Base-by-base conservation (phyloP, 2,329 filamentous ascomycete species). In the Furcasterigmium furcatum region DNA sequence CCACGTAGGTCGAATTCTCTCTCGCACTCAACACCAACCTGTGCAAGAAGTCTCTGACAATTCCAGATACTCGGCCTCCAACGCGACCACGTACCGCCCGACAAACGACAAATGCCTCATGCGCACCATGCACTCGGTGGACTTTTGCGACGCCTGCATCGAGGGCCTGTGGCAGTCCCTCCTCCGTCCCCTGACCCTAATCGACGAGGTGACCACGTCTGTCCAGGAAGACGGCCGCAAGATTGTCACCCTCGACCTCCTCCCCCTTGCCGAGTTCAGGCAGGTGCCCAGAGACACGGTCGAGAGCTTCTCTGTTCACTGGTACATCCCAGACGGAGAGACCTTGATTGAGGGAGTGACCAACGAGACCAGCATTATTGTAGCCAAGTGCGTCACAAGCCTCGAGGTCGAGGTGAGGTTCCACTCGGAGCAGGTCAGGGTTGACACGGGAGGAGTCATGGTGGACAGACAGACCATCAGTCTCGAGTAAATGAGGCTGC, bases 81-180 rank as follows among this genome's bases (percentile, higher is more conserved):
- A 62, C 42, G 24, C 10, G 20, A 62, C 59, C 4, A 58, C 53
- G n/a, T 62, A 60, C 45, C 56, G 59, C 35, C 58, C 59, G 1
- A 62, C 59, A 3, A 60, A 62, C 40, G 53, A 60, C 25, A 46
- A 52, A 21, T 61, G 59, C 44, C 47, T 58, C 8, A 61, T 61
- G 59, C 54, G 58, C 8, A 47, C 50, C 29, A 58, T 57, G 39
- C 58, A 61, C 46, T 56, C 57, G 2, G 49, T 48, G 3, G 45
- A 61, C 45, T 62, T 61, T 41, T 62, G 59, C 50, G 39, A 51
- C 35, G 58, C 57, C 24, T 62, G 59, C 40, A 55, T 60, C 19
- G 59, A 62, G 40, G 59, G 59, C 13, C 46, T 62, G 4, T 62
- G 59, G 59, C 47, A 56, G 10, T 54, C 55, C 8, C 58, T 62